Base-by-base conservation (phyloP, 441 rosid genomes). In the Mallotus repandus region DNA sequence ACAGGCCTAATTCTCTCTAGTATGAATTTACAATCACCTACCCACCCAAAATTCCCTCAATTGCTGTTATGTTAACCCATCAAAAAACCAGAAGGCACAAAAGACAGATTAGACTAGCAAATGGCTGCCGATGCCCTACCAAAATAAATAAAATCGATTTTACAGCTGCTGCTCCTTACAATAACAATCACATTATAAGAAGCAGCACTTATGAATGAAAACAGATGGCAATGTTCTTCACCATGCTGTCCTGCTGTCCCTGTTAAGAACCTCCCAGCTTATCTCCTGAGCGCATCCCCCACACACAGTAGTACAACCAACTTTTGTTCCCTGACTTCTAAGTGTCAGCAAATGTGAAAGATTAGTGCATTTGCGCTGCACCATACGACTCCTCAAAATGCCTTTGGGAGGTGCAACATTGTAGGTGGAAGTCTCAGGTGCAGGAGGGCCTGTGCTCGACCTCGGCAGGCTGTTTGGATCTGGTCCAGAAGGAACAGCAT, bases 231-330 rank as follows among this genome's bases (percentile, higher is more conserved):
- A 29, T 45, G 19, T 61, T 58, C 65, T 68, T 86, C 84, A 86
- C 54, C 79, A 81, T 15, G 84, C 66, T 18, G 50, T 52, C 63
- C 69, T 77, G 63, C 86, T 81, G 53, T 81, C 86, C 68, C 78
- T 74, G 19, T 81, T 89, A 54, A 90, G 76, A 52, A 83, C 77
- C 71, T 91, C 98, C 99, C 99, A 89, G 55, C 86, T 84, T 70
- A 96, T 82, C 82, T 88, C 93, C 58, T 83, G 88, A 7, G 95
- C 99, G 61, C 99, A 96, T 77, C 89, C 99, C 68, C 99, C 99
- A 52, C 99, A 96, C 6, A 96, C 80, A 0, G 99, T 91, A 62
- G 86, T 82, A 77, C 91, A 88, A 46, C 99, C 99, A 0, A 29
- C 21, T 83, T 86, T 96, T 56, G 84, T 88, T 29, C 96, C 91